Evolutionary conservation across 2,329 filamentous ascomycete species (phyloP), one percentile per base, ranked within the genome.

Genomic region (Pseudogymnoascus sp.): DNA sequence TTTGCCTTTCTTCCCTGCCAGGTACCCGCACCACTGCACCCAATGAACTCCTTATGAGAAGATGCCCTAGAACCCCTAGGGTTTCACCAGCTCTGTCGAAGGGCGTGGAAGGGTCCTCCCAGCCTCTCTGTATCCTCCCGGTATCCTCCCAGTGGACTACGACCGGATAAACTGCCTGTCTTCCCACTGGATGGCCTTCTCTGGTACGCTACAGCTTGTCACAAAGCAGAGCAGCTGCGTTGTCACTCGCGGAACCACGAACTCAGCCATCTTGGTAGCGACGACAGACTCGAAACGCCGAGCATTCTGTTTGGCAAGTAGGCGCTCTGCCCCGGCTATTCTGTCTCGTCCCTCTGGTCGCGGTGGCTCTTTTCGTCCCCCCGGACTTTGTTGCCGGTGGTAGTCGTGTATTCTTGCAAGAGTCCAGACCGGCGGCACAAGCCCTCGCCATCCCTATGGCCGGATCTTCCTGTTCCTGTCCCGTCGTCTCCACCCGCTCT

Each of bases 181-280:
- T 25, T 55, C 28, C 5, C 49, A 55, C 28, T 30, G 25, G 49
- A 55, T 19, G 28, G 1, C 2, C 49, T 55, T 55, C 49, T 3
- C 6, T 52, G 45, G 45, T 30, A 30, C 45, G 14, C 45, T 52
- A 52, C 25, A 52, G 45, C 8, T 52, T 52, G 49, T 55, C 49
- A 49, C 42, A 55, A 52, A 16, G 45, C 28, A 9, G n/a, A 19
- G 9, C n/a, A 12, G 49, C 49, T 55, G n/a, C 49, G 16, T 19
- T 55, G 49, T 55, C 25, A 55, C 49, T 55, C 49, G 49, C 49
- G 49, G 49, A 33, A 55, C 49, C 49, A 55, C n/a, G 49, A 55
- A 55, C 49, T 12, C 1, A 12, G 28, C 4, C 9, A 19, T 4
- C 41, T 33, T 55, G 49, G 49, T 55, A 55, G 49, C 49, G 49